Evolutionary conservation across 306 rosid genomes (phyloP), one percentile per base, ranked within the genome.

Genomic region (Phaseolus lunatus): DNA sequence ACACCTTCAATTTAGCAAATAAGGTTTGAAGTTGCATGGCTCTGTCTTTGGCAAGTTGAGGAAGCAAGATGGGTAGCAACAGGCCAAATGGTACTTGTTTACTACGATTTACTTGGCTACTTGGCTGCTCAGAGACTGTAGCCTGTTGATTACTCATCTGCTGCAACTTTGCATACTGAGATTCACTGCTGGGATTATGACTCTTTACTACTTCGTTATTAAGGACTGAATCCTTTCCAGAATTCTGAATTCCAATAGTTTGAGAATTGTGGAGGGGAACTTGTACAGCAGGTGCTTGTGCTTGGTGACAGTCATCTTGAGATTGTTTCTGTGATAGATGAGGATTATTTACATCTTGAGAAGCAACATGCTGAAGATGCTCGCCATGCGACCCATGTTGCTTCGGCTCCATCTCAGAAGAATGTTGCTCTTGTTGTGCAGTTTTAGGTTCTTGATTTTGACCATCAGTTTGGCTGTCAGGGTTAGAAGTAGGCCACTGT

Each of bases 81-180:
- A 84, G 56, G 43, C 88, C 89, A 89, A 93, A 93, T 56, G 93
- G 93, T 19, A 93, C 94, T 48, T 87, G 93, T 72, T 86, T 89
- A 71, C 78, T 57, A 45, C 83, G 88, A 76, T 71, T 84, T 9
- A 35, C 64, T 48, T 83, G 88, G 84, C 61, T 85, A 81, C 86
- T 83, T 66, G 90, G 84, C 82, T 84, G 91, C 80, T 85, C 95
- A 2, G 80, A 29, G 75, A 81, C 80, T 68, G 89, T 83, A 48
- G 91, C 89, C 84, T 91, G 96, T 83, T 93, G 98, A 87, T 89
- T 89, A 78, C 96, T 93, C 81, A 91, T 91, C 88, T 89, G 90
- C 82, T 91, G 96, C 82, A 93, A 82, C 78, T 93, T 93, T 27
- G 83, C 76, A 80, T 89, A 93, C 74, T 91, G 96, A 69, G 95